phyloP scores from a whole-genome alignment of 495 filamentous ascomycete species.

The Penicillium daleae region DNA sequence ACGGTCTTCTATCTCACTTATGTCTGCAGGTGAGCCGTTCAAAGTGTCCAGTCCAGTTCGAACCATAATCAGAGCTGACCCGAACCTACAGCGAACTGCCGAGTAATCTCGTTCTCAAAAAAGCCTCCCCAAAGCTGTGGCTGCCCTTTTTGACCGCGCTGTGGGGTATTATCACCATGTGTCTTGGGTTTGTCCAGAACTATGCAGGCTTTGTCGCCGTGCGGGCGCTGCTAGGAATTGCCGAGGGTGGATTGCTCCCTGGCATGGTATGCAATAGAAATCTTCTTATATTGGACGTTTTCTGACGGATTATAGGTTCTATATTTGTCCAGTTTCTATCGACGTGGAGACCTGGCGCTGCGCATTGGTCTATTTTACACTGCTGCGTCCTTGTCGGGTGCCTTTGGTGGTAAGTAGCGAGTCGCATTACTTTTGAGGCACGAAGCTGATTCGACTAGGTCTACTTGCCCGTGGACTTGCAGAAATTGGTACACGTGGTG shows the following conservation, averaged over 20 bases:
- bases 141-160: slow-evolving; percentile 66
- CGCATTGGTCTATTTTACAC: slow-evolving; percentile 78
- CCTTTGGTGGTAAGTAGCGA: slow-evolving; percentile 60
- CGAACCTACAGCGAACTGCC: slow-evolving; percentile 39
- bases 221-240: slow-evolving; percentile 63
- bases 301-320: slow-evolving; percentile 48
- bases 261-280: slow-evolving; percentile 56
- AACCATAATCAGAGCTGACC: neutral
- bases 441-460: slow-evolving; percentile 30
- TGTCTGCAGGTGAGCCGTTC: slow-evolving; percentile 44
- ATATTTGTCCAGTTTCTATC: slow-evolving; percentile 77
- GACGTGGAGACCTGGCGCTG: slow-evolving; percentile 65
- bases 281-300: neutral
- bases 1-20: slow-evolving; percentile 68
- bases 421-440: neutral
- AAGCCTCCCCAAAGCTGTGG: slow-evolving; percentile 61
- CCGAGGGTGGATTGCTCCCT: slow-evolving; percentile 67
- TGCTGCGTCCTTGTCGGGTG: slow-evolving; percentile 70
- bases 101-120: slow-evolving; percentile 49
- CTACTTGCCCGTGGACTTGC: slow-evolving; percentile 70
- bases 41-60: neutral
- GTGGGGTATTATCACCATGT: slow-evolving; percentile 62
- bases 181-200: slow-evolving; percentile 42
- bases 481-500: slow-evolving; percentile 58
- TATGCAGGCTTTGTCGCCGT: slow-evolving; percentile 59